Base-by-base conservation (phyloP, 2,329 filamentous ascomycete genomes). In the Neofusicoccum sp. region DNA sequence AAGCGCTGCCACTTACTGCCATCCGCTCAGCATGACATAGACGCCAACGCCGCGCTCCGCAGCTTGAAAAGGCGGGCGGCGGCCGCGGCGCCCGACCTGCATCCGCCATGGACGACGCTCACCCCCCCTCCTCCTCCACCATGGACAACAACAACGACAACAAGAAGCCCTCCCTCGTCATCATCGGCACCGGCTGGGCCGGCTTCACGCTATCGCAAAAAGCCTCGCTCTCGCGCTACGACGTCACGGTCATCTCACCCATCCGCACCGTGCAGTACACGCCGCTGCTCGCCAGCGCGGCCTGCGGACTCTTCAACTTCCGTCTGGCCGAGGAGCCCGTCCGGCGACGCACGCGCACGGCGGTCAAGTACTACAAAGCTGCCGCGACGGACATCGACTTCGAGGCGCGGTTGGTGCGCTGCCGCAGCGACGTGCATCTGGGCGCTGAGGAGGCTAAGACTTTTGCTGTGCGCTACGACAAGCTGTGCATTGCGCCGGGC, bases 251-350 rank as follows among this genome's bases (percentile, higher is more conserved):
- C 43, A 76, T 81, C n/a, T 80, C 79, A 0, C 79, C 79, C 1
- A 65, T 75, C 12, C 71, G 77, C 12, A 82, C 78, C 3, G 74
- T 78, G 33, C 77, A 78, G 45, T 79, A 81, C 63, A 82, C 79
- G 0, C 79, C 80, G 6, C 71, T 81, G 1, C 74, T 82, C 62
- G 64, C 61, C 64, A 67, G 62, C 39, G 79, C 79, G 37, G 79
- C 80, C 9, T 78, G 77, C 48, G 79, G 78, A 0, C 73, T 80
- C 37, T 81, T 81, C 72, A 74, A 80, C 62, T 80, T 80, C 65
- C 74, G 77, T 12, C 73, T 81, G 1, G 79, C 79, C 28, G 79
- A 81, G 66, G 79, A 81, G 66, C 78, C 79, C 1, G 68, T 81
- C 5, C 72, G 78, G 8, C 70, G 76, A 22, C 71, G 74, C 45